Base-by-base conservation (phyloP, 345 rosid genomes). In the Eutrema japonicum region DNA sequence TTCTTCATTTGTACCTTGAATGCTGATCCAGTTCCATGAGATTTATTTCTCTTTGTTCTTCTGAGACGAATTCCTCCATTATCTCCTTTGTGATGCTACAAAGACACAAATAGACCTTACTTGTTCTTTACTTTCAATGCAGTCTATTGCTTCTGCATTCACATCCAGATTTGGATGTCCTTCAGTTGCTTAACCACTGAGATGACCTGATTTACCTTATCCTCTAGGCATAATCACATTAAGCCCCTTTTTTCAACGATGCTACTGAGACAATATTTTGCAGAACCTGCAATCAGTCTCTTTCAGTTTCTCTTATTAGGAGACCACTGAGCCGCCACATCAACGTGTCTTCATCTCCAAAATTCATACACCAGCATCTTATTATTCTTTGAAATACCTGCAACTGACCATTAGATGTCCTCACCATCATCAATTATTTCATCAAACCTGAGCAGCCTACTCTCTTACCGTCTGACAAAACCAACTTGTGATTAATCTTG, bases 391-490 rank as follows among this genome's bases (percentile, higher is more conserved):
- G 18, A 0, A 0, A 18, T 18, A 1, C 18, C 1, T 1, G 1
- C 1, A 18, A 1, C 1, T 1, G 1, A 1, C 0, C 18, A 0
- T 18, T 18, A 18, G 18, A 18, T 1, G 1, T 18, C 0, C 1
- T 18, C 18, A 0, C 18, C 1, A 0, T 18, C 18, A 0, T 18
- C 1, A 0, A 18, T 18, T 1, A 0, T 18, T 1, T 0, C 18
- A 18, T 0, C 18, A 18, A n/a, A n/a, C n/a, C n/a, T n/a, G n/a
- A n/a, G n/a, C n/a, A n/a, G n/a, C n/a, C n/a, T n/a, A n/a, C n/a
- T n/a, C n/a, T n/a, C n/a, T n/a, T n/a, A n/a, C n/a, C n/a, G n/a
- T n/a, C n/a, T n/a, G n/a, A n/a, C n/a, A n/a, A n/a, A n/a, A n/a
- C n/a, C n/a, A n/a, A n/a, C n/a, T n/a, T n/a, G n/a, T n/a, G n/a